Evolutionary conservation across 108 stramenopile genomes (phyloP).

Genomic region (Cyclotella cryptica): DNA sequence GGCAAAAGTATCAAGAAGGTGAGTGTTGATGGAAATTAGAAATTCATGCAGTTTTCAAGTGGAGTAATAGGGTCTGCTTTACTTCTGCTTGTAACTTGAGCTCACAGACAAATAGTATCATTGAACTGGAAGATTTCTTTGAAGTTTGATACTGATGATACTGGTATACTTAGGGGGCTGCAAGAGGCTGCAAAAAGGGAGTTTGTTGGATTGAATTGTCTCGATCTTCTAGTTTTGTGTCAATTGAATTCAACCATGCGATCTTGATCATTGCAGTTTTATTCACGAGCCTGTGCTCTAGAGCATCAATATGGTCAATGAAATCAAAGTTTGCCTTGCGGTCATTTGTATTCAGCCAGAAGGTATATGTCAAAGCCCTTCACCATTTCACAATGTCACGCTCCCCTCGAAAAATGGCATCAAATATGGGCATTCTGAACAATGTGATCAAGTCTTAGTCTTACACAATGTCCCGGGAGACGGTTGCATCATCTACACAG

Average conservation of each 20-base stretch:
- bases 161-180: no score
- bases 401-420: not conserved
- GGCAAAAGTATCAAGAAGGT: no score
- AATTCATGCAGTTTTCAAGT: no score
- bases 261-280: not conserved
- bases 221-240: no score
- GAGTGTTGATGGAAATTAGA: no score
- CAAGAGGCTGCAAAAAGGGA: no score
- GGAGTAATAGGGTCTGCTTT: no score
- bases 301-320: not conserved
- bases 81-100: no score
- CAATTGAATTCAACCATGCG: not conserved
- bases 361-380: slow-evolving; percentile 40
- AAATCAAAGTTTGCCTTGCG: slow-evolving; percentile 21
- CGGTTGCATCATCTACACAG: slow-evolving; percentile 81
- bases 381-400: slow-evolving; percentile 20
- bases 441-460: slow-evolving; percentile 27
- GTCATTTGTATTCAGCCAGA: slow-evolving; percentile 40
- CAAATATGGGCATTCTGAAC: not conserved
- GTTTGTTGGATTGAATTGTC: no score
- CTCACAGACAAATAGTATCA: no score
- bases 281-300: not conserved
- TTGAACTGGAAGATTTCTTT: no score
- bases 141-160: no score
- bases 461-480: slow-evolving; percentile 79